phyloP scores from a whole-genome alignment of 306 rosid species.

The Acmispon strigosus region DNA sequence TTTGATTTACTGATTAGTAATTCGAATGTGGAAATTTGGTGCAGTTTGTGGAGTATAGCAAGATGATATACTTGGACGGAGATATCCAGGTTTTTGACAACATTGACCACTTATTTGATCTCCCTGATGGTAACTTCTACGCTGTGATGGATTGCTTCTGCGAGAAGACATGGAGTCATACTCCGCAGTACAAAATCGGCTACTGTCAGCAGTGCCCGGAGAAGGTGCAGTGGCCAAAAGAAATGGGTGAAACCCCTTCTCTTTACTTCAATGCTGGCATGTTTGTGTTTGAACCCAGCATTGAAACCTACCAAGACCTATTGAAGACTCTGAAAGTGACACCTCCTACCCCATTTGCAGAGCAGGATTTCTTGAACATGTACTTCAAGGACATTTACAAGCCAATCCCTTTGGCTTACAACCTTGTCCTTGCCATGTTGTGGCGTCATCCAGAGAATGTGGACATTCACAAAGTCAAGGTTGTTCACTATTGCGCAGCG shows the following conservation, averaged over 20 bases:
- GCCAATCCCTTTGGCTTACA: conserved; percentile 48
- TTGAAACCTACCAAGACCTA: conserved; percentile 38
- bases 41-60: conserved; percentile 68
- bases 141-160: conserved; percentile 90
- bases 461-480: conserved; percentile 43
- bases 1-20: too few species aligned
- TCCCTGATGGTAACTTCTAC: conserved; percentile 43
- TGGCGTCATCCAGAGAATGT: conserved; percentile 85
- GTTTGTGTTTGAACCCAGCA: conserved; percentile 60
- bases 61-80: conserved; percentile 75
- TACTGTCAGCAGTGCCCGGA: conserved; percentile 75
- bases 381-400: conserved; percentile 48
- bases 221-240: conserved; percentile 48
- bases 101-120: conserved; percentile 60
- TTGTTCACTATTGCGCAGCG: conserved; percentile 73
- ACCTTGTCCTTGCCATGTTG: conserved; percentile 66
- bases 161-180: conserved; percentile 75
- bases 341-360: conserved; percentile 67
- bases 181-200: conserved; percentile 51
- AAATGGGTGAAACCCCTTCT: conserved; percentile 51
- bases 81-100: conserved; percentile 69
- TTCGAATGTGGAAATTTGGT: background rate
- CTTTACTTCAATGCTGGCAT: conserved; percentile 85
- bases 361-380: conserved; percentile 74
- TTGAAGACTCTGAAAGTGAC: conserved; percentile 32